Percentiles rank a stretch among this genome's conserved stretches.
phyloP scores from a whole-genome alignment of 768 basidiomycete species.

The Amanita molliuscula region DNA sequence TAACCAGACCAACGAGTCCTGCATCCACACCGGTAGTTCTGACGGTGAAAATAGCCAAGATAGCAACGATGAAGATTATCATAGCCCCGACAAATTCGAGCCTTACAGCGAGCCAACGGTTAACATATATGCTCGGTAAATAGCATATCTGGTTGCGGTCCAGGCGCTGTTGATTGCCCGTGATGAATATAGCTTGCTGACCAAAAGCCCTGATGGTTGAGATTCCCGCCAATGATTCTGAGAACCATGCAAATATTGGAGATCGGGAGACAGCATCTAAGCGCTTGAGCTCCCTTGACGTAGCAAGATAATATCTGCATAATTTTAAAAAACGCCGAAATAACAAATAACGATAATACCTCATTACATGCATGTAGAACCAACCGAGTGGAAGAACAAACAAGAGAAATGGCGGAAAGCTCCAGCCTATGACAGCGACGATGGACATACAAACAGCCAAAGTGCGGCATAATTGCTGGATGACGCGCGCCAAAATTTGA shows the following conservation, averaged over 20 bases:
- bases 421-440: slow-evolving; percentile 62
- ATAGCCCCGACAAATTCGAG: slow-evolving; percentile 77
- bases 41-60: slow-evolving; percentile 60
- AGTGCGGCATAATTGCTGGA: slow-evolving; percentile 64
- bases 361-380: slow-evolving; percentile 76
- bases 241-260: slow-evolving; percentile 87
- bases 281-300: slow-evolving; percentile 81
- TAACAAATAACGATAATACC: slow-evolving; percentile 30
- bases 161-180: slow-evolving; percentile 60
- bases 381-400: slow-evolving; percentile 66
- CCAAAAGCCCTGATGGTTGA: slow-evolving; percentile 78
- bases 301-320: slow-evolving; percentile 74
- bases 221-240: slow-evolving; percentile 64
- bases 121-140: slow-evolving; percentile 60
- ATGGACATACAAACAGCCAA: slow-evolving; percentile 48
- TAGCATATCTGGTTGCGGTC: slow-evolving; percentile 83
- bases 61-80: slow-evolving; percentile 67
- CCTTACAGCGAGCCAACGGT: slow-evolving; percentile 78
- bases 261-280: slow-evolving; percentile 83
- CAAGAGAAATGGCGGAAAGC: slow-evolving; percentile 76
- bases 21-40: slow-evolving; percentile 73
- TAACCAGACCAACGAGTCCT: slow-evolving; percentile 76
- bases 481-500: slow-evolving; percentile 68
- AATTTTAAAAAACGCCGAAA: neutral
- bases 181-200: slow-evolving; percentile 58